Evolutionary conservation across 1,284 basidiomycete genomes (phyloP).

Genomic region (Phellinidium pouzarii): DNA sequence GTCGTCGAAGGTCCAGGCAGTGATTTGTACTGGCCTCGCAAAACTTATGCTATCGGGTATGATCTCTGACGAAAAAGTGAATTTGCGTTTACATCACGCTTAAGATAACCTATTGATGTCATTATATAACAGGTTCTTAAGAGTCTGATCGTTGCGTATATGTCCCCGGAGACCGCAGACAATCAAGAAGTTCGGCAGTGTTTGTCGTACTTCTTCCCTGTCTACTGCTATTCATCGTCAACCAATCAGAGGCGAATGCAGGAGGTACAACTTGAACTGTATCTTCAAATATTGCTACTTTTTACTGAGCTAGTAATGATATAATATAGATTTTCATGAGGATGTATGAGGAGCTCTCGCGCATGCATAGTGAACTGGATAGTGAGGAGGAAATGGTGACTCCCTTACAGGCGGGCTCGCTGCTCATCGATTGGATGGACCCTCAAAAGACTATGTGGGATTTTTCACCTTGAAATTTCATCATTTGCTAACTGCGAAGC

Average conservation of each 20-base stretch:
- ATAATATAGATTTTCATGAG: conserved; percentile 70
- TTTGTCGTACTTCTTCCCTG: conserved; percentile 92
- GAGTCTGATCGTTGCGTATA: conserved; percentile 77
- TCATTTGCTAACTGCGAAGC: background rate
- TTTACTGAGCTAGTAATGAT: conserved; percentile 9
- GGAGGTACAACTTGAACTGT: conserved; percentile 41
- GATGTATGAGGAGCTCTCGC: conserved; percentile 62
- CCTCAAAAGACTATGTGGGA: conserved; percentile 74
- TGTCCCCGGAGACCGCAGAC: conserved; percentile 79
- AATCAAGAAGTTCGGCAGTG: conserved; percentile 91
- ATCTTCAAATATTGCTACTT: background rate
- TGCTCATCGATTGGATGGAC: conserved; percentile 93
- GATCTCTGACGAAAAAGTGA: conserved; percentile 66
- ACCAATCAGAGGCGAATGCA: conserved; percentile 78
- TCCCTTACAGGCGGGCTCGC: conserved; percentile 72
- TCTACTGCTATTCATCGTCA: conserved; percentile 84
- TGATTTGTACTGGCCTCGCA: conserved; percentile 78
- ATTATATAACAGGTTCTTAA: conserved; percentile 57
- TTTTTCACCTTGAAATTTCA: conserved; percentile 23
- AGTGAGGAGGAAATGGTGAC: conserved; percentile 77
- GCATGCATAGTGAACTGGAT: conserved; percentile 68
- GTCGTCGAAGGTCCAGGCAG: conserved; percentile 69
- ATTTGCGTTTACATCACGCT: conserved; percentile 20
- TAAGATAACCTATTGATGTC: background rate
- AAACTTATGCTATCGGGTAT: conserved; percentile 89